A percentile compares a stretch with the other conserved stretches of the same genome.
These are phyloP conservation scores for Truncatella angustata DNA, from an alignment of 2,329 filamentous ascomycete genomes.

Conservation along the genomic window DNA sequence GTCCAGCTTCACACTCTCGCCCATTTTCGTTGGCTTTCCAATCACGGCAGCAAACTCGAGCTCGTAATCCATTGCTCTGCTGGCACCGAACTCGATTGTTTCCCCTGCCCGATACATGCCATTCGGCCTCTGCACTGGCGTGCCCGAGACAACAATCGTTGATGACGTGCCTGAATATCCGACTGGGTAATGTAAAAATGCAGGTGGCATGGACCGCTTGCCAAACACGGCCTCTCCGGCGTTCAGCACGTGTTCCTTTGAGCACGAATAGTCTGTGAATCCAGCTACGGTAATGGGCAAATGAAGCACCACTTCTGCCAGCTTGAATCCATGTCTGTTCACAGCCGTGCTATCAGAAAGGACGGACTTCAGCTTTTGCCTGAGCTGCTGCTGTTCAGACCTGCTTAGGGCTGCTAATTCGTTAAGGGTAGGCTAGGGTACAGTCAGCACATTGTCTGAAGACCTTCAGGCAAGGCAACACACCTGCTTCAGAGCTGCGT, in stretches of 20 bases:
- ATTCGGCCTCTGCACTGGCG: conserved; percentile 21
- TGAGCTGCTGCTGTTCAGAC: conserved; percentile 16
- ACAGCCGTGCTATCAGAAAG: conserved; percentile 16
- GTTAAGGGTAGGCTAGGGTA: conserved; percentile 18
- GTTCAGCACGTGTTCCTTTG: conserved; percentile 51
- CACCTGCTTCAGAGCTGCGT: conserved; percentile 16
- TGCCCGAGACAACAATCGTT: conserved; percentile 23
- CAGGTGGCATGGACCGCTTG: conserved; percentile 15
- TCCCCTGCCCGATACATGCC: conserved; percentile 17
- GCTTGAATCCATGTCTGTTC: conserved; percentile 21
- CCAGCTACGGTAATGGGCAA: conserved; percentile 54
- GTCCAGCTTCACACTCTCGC: conserved; percentile 35
- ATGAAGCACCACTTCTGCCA: conserved; percentile 45
- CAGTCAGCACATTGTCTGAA: not conserved
- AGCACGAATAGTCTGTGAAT: conserved; percentile 59
- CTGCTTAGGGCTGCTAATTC: conserved; percentile 15
- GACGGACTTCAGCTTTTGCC: conserved; percentile 15
- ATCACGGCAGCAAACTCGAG: conserved; percentile 44
- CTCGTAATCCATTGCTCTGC: conserved; percentile 38
- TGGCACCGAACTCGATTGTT: conserved; percentile 21
- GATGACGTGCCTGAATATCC: conserved; percentile 18
- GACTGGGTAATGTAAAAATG: conserved; percentile 18
- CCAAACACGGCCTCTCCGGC: conserved; percentile 31
- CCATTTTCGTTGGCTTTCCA: conserved; percentile 36
- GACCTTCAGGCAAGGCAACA: not conserved